Percentiles rank a stretch among this genome's conserved stretches.
These are phyloP conservation scores for Cyclanthera cordifolia DNA, from an alignment of 306 rosid genomes.

Conservation along the genomic window DNA sequence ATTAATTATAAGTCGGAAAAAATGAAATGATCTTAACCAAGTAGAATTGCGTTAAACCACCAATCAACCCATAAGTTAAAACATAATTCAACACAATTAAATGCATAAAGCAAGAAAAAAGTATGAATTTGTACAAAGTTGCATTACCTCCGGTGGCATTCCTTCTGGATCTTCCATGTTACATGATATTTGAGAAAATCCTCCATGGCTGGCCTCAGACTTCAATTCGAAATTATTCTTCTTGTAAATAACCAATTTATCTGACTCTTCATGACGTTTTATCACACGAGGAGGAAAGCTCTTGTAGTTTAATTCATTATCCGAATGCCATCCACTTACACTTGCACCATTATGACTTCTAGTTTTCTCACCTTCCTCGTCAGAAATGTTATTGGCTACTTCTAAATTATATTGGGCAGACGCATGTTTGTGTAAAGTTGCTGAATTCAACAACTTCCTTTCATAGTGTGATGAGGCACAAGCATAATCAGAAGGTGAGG, in stretches of 20 bases:
- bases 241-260: conserved; percentile 30
- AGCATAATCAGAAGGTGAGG: conserved; percentile 31
- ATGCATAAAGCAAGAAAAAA: conserved; percentile 17
- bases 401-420: conserved; percentile 36
- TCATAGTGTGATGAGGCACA: conserved; percentile 26
- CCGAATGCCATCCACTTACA: conserved; percentile 52
- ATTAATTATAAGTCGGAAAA: background rate
- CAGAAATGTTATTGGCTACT: conserved; percentile 46
- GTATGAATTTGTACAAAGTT: conserved; percentile 17
- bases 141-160: conserved; percentile 88
- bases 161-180: conserved; percentile 53
- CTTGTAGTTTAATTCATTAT: conserved; percentile 55
- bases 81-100: conserved; percentile 18
- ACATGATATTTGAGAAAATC: conserved; percentile 22
- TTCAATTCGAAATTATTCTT: conserved; percentile 31
- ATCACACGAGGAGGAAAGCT: conserved; percentile 30
- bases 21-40: conserved; percentile 9
- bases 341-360: conserved; percentile 26
- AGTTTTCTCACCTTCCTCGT: conserved; percentile 44
- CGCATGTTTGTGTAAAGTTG: conserved; percentile 35
- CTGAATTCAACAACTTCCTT: conserved; percentile 37
- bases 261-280: conserved; percentile 28
- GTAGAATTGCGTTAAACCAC: too few relatives aligned
- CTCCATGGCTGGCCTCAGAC: conserved; percentile 33
- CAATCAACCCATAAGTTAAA: too few relatives aligned